Conservation (phyloP, 1,284 basidiomycete species). For the Grifola frondosa region DNA sequence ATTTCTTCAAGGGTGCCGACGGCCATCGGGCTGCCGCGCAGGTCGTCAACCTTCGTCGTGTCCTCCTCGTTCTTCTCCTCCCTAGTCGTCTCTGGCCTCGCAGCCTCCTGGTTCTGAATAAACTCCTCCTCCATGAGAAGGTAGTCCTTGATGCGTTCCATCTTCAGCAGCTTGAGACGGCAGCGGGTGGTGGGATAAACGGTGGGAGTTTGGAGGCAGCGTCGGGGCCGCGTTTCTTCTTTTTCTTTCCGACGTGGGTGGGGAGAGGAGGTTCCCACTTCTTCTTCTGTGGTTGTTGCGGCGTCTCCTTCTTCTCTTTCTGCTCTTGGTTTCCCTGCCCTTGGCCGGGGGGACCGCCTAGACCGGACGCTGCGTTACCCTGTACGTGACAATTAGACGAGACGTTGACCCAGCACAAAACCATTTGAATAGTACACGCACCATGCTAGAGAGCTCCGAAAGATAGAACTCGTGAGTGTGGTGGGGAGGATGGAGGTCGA, state of each 20-base stretch:
- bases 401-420: neutral
- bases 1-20: slow-evolving; percentile 99
- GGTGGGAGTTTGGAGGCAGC: slow-evolving; percentile 87
- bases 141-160: slow-evolving; percentile 98
- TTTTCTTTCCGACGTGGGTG: slow-evolving; percentile 96
- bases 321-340: slow-evolving; percentile 46
- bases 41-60: slow-evolving; percentile 89
- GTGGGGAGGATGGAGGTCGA: slow-evolving; percentile 11
- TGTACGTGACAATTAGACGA: slow-evolving; percentile 37
- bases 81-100: slow-evolving; percentile 77
- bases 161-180: slow-evolving; percentile 93
- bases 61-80: slow-evolving; percentile 98
- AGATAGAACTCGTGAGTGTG: slow-evolving; percentile 2
- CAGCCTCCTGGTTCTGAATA: slow-evolving; percentile 91
- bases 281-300: slow-evolving; percentile 80
- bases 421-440: slow-evolving; percentile 2
- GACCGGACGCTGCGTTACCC: slow-evolving; percentile 82
- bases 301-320: slow-evolving; percentile 66
- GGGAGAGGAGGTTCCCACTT: slow-evolving; percentile 99
- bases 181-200: slow-evolving; percentile 96
- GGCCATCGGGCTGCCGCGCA: slow-evolving; percentile 95
- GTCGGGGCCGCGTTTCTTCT: slow-evolving; percentile 89
- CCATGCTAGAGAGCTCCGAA: no score
- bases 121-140: slow-evolving; percentile 97
- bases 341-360: slow-evolving; percentile 45